phyloP scores from a whole-genome alignment of 1,139 yeast species.

The Dujonia santamariae region DNA sequence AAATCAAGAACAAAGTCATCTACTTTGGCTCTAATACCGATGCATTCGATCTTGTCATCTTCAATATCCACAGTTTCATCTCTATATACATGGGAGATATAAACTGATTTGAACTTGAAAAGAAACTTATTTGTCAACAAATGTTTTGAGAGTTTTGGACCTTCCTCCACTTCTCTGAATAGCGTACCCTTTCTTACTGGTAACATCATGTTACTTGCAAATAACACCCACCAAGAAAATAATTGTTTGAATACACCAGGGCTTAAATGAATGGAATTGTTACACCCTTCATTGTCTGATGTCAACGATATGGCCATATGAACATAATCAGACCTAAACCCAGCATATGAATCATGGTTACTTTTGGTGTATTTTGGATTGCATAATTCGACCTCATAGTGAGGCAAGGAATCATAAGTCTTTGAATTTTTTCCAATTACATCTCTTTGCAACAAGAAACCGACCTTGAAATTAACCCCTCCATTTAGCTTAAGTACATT shows the following conservation, averaged over 20 bases:
- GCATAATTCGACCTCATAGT: conserved; percentile 60
- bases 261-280: conserved; percentile 41
- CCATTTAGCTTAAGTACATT: conserved; percentile 58
- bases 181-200: conserved; percentile 39
- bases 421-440: conserved; percentile 21
- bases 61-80: conserved; percentile 21
- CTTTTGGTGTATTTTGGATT: conserved; percentile 59
- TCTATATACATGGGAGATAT: conserved; percentile 39
- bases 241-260: conserved; percentile 40
- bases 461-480: conserved; percentile 56
- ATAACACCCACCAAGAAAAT: conserved; percentile 46
- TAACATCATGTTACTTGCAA: conserved; percentile 40
- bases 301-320: conserved; percentile 51
- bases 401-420: conserved; percentile 60
- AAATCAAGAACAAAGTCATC: conserved; percentile 40
- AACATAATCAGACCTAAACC: conserved; percentile 39
- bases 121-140: conserved; percentile 40
- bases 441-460: conserved; percentile 56
- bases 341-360: conserved; percentile 37
- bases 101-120: conserved; percentile 37
- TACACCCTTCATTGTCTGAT: conserved; percentile 43
- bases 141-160: conserved; percentile 42
- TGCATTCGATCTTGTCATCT: conserved; percentile 30
- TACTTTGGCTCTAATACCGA: conserved; percentile 42
- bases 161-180: conserved; percentile 35